Conservation (phyloP, 108 stramenopile genomes). For the Cyclotella sp. region DNA sequence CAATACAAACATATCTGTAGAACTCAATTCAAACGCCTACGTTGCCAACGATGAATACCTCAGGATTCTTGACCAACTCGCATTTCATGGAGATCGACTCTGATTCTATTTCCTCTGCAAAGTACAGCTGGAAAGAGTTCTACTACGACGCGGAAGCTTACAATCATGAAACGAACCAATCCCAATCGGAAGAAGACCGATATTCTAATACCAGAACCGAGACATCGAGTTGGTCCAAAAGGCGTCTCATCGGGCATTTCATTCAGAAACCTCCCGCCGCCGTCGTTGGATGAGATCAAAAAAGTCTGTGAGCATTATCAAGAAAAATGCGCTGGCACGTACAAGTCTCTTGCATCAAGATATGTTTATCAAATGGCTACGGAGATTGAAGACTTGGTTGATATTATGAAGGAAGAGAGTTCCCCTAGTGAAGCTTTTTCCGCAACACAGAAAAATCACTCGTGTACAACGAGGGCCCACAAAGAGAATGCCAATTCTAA, state of each 20-base stretch:
- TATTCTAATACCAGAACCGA: slow-evolving; percentile 55
- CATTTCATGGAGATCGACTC: background rate
- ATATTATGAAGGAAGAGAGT: slow-evolving; percentile 46
- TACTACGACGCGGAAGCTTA: background rate
- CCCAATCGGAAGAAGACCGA: slow-evolving; percentile 36
- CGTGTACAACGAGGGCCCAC: background rate
- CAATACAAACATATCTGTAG: background rate
- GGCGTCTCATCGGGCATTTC: slow-evolving; percentile 72
- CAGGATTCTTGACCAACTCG: too few relatives aligned
- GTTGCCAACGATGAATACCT: background rate
- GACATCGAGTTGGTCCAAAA: slow-evolving; percentile 58
- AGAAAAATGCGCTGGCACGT: slow-evolving; percentile 70
- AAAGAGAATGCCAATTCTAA: slow-evolving; percentile 11
- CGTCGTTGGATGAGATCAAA: slow-evolving; percentile 66
- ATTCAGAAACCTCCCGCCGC: slow-evolving; percentile 62
- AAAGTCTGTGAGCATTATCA: slow-evolving; percentile 83
- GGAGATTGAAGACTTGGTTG: slow-evolving; percentile 64
- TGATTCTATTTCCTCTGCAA: background rate
- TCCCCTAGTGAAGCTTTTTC: slow-evolving; percentile 22
- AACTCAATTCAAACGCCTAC: background rate
- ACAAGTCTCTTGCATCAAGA: slow-evolving; percentile 74
- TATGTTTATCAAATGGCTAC: slow-evolving; percentile 76
- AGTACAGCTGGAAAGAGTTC: background rate
- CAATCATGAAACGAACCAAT: slow-evolving; percentile 10
- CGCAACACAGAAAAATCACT: slow-evolving; percentile 15